phyloP scores from a whole-genome alignment of 805 yeast genomes.

The Yarrowia phangngaensis region DNA sequence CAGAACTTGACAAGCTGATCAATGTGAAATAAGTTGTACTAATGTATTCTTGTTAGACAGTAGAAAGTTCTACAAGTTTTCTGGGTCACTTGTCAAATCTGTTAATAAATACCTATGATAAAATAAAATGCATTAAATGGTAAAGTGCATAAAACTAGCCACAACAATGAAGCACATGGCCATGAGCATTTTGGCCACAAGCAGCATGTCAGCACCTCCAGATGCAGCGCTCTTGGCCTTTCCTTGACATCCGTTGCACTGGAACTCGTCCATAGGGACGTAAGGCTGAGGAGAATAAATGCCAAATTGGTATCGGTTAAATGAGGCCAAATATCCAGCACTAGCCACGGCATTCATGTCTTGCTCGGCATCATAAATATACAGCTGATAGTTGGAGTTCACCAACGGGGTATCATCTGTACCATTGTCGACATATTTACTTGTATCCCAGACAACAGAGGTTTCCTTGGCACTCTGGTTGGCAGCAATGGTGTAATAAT shows the following conservation, averaged over 20 bases:
- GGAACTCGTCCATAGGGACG: conserved; percentile 30
- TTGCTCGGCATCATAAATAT: conserved; percentile 39
- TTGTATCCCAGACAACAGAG: conserved; percentile 41
- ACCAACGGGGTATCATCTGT: conserved; percentile 30
- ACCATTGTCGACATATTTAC: conserved; percentile 33
- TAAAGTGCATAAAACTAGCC: conserved; percentile 13
- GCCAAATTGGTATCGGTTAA: conserved; percentile 38
- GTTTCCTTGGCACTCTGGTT: conserved; percentile 37
- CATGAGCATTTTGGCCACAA: conserved; percentile 23
- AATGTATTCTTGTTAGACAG: no score
- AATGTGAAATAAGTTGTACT: no score
- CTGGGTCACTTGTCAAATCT: no score
- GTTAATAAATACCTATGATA: no score
- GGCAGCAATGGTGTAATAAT: conserved; percentile 41
- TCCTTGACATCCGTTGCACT: conserved; percentile 19
- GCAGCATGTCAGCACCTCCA: no score
- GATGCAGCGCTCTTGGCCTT: conserved; percentile 22
- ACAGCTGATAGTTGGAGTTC: conserved; percentile 41
- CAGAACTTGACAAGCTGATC: no score
- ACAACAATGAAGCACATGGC: conserved; percentile 14
- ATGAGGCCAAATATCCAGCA: conserved; percentile 41
- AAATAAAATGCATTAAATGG: conserved; percentile 5
- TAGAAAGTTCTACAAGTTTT: no score
- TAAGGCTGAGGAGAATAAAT: conserved; percentile 42
- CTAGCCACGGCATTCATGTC: conserved; percentile 35